These are phyloP conservation scores for Sugiyamaella mastotermitis DNA, from an alignment of 805 yeast species.

Conservation along the genomic window DNA sequence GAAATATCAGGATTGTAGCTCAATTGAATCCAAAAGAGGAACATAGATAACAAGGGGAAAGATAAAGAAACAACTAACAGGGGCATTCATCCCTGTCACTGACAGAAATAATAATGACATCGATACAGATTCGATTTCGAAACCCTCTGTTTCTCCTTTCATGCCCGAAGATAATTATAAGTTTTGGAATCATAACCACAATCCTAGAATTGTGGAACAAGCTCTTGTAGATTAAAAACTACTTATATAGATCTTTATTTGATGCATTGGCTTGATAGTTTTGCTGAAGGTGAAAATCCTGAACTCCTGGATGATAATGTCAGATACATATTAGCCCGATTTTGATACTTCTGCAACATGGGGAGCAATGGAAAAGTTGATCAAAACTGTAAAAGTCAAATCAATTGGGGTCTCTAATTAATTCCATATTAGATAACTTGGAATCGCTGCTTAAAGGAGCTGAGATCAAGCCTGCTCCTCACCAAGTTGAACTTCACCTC, in stretches of 20 bases:
- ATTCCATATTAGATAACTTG: constrained; percentile 48
- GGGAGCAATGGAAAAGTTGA: constrained; percentile 49
- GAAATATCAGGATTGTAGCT: too few species aligned
- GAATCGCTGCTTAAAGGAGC: constrained; percentile 43
- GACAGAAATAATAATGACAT: too few species aligned
- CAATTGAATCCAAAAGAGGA: too few species aligned
- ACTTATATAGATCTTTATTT: constrained; percentile 52
- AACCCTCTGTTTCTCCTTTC: too few species aligned
- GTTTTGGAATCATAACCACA: too few species aligned
- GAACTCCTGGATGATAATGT: constrained; percentile 25
- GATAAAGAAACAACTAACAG: too few species aligned
- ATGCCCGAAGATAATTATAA: too few species aligned
- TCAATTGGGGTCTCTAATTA: constrained; percentile 78
- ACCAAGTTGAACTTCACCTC: constrained; percentile 77
- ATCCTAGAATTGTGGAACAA: too few species aligned
- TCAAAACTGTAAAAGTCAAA: constrained; percentile 46
- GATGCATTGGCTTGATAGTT: constrained; percentile 35
- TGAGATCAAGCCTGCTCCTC: constrained; percentile 53
- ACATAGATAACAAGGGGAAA: too few species aligned
- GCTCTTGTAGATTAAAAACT: neutral
- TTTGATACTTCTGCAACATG: constrained; percentile 37
- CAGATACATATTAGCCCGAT: constrained; percentile 6
- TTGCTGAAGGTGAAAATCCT: constrained; percentile 3
- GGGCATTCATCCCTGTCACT: too few species aligned
- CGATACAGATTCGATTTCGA: too few species aligned